Evolutionary conservation across 108 stramenopile species (phyloP), one percentile per base, ranked within the genome.

Genomic region (Cyclotella choctawhatcheeana): DNA sequence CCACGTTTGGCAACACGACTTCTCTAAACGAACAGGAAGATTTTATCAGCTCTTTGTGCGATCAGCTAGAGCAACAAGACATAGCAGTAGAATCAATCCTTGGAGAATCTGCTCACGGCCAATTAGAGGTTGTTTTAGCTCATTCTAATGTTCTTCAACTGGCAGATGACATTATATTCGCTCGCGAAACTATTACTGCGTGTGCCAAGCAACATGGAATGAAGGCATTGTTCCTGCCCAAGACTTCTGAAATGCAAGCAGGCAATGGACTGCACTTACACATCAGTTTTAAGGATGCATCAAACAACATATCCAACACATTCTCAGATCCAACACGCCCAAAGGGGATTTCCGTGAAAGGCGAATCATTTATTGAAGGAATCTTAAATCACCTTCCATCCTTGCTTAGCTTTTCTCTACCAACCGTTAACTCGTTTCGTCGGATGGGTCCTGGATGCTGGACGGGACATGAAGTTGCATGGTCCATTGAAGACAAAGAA

Each of bases 191-290:
- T 3, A 89, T 94, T 29, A 60, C 35, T 18, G 78, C 84, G 5
- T 79, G 87, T 7, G 90, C 93, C 2, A 75, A 64, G 26, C 33
- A 63, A 37, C 76, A 89, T 62, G 64, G 72, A 0, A 64, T 82
- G 51, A 82, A 79, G 62, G 89, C 90, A 20, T 26, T 90, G 27
- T 92, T 92, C 81, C 58, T 88, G 26, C 93, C 93, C 18, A 94
- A 94, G 61, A 81, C 74, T 35, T 84, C 86, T 45, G 50, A 37
- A 50, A 67, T 30, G 32, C 61, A 80, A 56, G 93, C 93, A 8
- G 90, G 93, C 6, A 94, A 83, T 74, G 93, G 93, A 2, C 64
- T 88, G 60, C 93, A 94, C 58, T 50, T 92, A 14, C 93, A 94
- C 64, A 65, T 94, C 68, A 90, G 89, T 47, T 75, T 90, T 34